Conservation (phyloP, 2,329 filamentous ascomycete genomes). For the Pseudogymnoascus verrucosus region DNA sequence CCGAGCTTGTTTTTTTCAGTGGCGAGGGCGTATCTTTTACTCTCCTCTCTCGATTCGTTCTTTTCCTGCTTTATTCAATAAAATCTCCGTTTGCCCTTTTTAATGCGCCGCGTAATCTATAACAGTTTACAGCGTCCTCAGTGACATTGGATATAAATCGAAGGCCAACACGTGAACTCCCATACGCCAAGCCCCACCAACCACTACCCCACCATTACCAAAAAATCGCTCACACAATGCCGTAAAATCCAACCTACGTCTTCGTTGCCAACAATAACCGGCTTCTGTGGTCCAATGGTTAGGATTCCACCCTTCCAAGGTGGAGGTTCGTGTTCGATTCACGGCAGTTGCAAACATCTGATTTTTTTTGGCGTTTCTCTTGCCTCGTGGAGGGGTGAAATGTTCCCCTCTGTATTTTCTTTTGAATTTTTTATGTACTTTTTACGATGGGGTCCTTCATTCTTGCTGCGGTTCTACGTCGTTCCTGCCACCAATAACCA, state of each 20-base stretch:
- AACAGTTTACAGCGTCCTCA: not conserved
- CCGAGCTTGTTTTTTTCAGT: not conserved
- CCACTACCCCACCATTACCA: slow-evolving; percentile 10
- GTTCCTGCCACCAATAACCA: too few relatives aligned
- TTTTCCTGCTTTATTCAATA: not conserved
- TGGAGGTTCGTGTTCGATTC: slow-evolving; percentile 9
- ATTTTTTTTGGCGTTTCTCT: not conserved
- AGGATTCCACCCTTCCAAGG: slow-evolving; percentile 13
- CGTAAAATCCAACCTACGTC: not conserved
- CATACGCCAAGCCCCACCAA: not conserved
- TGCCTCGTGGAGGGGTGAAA: not conserved
- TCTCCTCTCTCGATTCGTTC: not conserved
- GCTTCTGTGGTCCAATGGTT: slow-evolving; percentile 11
- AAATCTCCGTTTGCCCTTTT: not conserved
- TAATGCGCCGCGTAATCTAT: not conserved
- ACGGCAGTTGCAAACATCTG: slow-evolving; percentile 11
- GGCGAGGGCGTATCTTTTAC: not conserved
- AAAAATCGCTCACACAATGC: not conserved
- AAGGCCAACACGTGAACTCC: not conserved
- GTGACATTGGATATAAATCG: not conserved
- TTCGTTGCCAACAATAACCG: not conserved
- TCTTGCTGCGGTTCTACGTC: too few relatives aligned
- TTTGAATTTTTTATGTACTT: too few relatives aligned
- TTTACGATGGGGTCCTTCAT: too few relatives aligned
- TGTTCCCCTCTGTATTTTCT: too few relatives aligned